A percentile compares a stretch with the other conserved stretches of the same genome.
Conservation (phyloP, 192 early-diverging fungal species). For the Podila clonocystis region DNA sequence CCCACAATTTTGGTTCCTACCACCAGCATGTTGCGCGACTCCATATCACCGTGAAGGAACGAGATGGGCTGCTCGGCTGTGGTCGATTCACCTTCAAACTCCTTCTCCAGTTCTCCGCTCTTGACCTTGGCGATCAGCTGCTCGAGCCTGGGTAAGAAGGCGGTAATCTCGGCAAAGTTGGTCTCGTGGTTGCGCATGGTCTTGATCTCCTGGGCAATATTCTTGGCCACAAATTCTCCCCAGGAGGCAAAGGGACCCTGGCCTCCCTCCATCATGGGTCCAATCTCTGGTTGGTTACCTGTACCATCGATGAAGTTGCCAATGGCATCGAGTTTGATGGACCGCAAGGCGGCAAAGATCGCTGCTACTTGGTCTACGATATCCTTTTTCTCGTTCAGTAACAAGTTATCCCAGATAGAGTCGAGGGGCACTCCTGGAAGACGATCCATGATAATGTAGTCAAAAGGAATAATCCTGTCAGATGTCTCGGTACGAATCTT, state of each 20-base stretch:
- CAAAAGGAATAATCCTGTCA: conserved; percentile 20
- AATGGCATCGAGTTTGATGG: conserved; percentile 15
- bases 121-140: conserved; percentile 18
- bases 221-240: conserved; percentile 26
- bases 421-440: conserved; percentile 38
- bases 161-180: conserved; percentile 5
- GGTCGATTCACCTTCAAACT: background rate
- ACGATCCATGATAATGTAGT: conserved; percentile 42
- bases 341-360: conserved; percentile 23
- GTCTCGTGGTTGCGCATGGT: background rate
- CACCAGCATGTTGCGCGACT: conserved; percentile 32
- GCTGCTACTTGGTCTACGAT: conserved; percentile 16
- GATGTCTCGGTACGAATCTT: conserved; percentile 18
- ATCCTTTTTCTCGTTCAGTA: conserved; percentile 21
- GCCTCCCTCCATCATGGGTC: conserved; percentile 42
- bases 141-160: conserved; percentile 17
- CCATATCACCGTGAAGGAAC: conserved; percentile 40
- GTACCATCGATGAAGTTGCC: conserved; percentile 30
- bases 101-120: conserved; percentile 22
- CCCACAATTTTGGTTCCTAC: conserved; percentile 28
- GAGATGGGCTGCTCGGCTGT: conserved; percentile 8
- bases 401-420: conserved; percentile 28
- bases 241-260: conserved; percentile 28
- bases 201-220: conserved; percentile 23
- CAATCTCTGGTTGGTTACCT: conserved; percentile 8